phyloP scores from a whole-genome alignment of 805 yeast genomes.

The Ascoidea tarda region DNA sequence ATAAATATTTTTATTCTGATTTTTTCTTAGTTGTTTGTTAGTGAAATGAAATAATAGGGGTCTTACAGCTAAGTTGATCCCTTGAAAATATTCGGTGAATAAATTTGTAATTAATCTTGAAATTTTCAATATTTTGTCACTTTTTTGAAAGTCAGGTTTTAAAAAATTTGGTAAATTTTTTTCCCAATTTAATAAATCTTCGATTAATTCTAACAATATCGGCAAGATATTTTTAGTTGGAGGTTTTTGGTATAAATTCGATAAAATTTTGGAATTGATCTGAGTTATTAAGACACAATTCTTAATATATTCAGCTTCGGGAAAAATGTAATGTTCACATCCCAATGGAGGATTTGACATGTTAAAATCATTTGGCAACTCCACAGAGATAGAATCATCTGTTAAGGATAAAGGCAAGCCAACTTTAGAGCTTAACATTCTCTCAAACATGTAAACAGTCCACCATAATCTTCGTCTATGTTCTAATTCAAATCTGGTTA shows the following conservation, averaged over 20 bases:
- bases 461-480: conserved; percentile 77
- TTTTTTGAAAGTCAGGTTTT: conserved; percentile 43
- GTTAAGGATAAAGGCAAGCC: conserved; percentile 70
- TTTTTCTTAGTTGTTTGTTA: conserved; percentile 43
- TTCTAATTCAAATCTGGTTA: conserved; percentile 60
- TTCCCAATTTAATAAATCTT: conserved; percentile 55
- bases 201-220: conserved; percentile 55
- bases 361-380: conserved; percentile 59
- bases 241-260: conserved; percentile 59
- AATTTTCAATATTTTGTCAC: conserved; percentile 33
- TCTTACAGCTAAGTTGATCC: conserved; percentile 64
- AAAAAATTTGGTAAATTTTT: conserved; percentile 48
- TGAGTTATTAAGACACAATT: conserved; percentile 71
- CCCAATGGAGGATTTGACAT: conserved; percentile 47
- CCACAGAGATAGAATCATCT: conserved; percentile 71
- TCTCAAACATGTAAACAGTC: conserved; percentile 74
- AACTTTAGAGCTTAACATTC: conserved; percentile 74
- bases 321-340: conserved; percentile 54
- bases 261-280: conserved; percentile 59
- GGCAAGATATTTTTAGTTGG: conserved; percentile 69
- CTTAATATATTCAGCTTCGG: conserved; percentile 63
- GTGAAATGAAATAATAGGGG: conserved; percentile 70
- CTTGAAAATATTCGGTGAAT: conserved; percentile 76
- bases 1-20: conserved; percentile 31
- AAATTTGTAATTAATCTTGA: conserved; percentile 57